Evolutionary conservation across 163 green algal species (phyloP).

Genomic region (Coccomyxa subellipsoidea): DNA sequence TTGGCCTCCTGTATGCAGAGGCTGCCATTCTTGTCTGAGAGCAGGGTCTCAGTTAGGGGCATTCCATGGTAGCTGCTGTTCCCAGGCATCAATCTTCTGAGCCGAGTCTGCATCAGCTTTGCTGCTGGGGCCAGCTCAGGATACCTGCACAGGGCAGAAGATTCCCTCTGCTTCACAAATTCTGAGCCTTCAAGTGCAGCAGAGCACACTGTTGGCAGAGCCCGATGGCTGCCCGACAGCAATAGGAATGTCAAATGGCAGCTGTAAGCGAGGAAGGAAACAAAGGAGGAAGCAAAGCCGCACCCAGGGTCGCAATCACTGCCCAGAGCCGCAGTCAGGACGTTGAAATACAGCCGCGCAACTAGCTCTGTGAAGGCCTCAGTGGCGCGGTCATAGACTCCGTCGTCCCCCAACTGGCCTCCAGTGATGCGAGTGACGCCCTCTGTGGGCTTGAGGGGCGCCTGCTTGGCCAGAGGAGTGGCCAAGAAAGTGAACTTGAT

Average conservation of each 20-base stretch:
- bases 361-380: slow-evolving; percentile 3
- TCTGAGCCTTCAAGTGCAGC: neutral
- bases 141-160: neutral
- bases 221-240: no score
- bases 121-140: neutral
- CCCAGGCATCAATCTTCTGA: neutral
- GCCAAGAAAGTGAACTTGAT: slow-evolving; percentile 6
- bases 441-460: neutral
- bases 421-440: neutral
- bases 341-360: neutral
- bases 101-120: neutral
- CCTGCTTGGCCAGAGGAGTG: neutral
- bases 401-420: neutral
- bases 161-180: neutral
- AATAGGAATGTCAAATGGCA: neutral
- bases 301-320: neutral
- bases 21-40: neutral
- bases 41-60: neutral
- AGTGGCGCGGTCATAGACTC: neutral
- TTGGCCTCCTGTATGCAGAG: neutral
- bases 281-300: neutral
- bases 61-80: neutral
- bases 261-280: neutral
- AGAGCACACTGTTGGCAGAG: neutral
- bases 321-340: neutral